These are phyloP conservation scores for Spencermartinsiella europaea DNA, from an alignment of 805 yeast genomes.

Conservation along the genomic window DNA sequence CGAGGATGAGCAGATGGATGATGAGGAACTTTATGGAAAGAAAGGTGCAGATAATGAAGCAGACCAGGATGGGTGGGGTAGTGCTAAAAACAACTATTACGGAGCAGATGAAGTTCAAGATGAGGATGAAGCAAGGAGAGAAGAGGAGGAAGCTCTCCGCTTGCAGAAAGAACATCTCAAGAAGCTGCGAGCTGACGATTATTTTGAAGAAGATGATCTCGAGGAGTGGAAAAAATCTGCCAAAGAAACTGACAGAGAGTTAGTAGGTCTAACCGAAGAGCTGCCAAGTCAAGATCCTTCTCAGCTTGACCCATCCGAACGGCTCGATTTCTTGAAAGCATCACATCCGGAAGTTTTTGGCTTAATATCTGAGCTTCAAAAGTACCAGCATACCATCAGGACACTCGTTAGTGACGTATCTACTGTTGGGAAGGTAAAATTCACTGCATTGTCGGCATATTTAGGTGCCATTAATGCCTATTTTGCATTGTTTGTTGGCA, in stretches of 20 bases:
- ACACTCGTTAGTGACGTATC: conserved; percentile 8
- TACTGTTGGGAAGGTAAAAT: conserved; percentile 39
- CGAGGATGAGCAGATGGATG: conserved; percentile 47
- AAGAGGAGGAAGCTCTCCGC: conserved; percentile 83
- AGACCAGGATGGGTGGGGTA: conserved; percentile 40
- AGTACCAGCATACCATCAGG: conserved; percentile 30
- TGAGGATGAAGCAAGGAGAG: conserved; percentile 44
- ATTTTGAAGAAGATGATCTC: conserved; percentile 68
- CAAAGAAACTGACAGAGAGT: conserved; percentile 34
- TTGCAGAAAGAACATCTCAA: conserved; percentile 80
- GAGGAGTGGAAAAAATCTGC: conserved; percentile 74
- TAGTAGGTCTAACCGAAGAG: conserved; percentile 27
- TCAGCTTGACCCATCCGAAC: conserved; percentile 49
- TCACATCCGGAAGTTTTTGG: conserved; percentile 84
- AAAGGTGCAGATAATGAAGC: conserved; percentile 30
- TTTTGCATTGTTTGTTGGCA: conserved; percentile 65
- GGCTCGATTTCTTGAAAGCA: conserved; percentile 48
- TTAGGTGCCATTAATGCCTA: conserved; percentile 74
- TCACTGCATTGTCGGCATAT: conserved; percentile 70
- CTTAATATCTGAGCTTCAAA: conserved; percentile 55
- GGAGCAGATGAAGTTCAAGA: conserved; percentile 31
- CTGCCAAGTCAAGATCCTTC: conserved; percentile 42
- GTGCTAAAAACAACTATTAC: conserved; percentile 40
- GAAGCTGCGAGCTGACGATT: conserved; percentile 56
- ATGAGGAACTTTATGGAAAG: conserved; percentile 40